Evolutionary conservation across 495 filamentous ascomycete species (phyloP).

Genomic region (Staphylotrichum tortipilum): DNA sequence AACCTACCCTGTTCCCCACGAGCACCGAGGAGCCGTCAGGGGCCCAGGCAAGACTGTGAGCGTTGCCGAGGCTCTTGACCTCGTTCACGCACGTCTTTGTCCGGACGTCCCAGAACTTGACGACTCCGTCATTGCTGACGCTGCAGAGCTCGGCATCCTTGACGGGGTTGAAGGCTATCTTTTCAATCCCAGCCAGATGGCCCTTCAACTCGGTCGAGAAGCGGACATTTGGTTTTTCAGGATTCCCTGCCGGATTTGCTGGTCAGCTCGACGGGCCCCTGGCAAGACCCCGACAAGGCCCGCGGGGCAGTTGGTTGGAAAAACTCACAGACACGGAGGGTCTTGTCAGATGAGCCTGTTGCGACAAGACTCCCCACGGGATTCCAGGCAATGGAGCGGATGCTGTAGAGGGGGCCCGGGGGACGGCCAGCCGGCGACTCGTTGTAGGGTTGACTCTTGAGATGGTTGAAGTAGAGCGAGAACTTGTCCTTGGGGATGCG

Average conservation of each 20-base stretch:
- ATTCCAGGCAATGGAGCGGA: conserved; percentile 81
- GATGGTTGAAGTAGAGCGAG: conserved; percentile 43
- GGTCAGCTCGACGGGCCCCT: background rate
- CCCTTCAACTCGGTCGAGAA: conserved; percentile 83
- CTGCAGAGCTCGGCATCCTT: conserved; percentile 85
- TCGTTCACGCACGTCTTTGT: conserved; percentile 70
- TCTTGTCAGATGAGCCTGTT: conserved; percentile 72
- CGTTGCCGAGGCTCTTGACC: conserved; percentile 71
- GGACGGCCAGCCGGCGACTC: conserved; percentile 34
- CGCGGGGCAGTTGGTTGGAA: background rate
- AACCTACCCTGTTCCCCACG: conserved; percentile 71
- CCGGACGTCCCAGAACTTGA: conserved; percentile 89
- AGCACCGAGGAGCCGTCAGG: conserved; percentile 77
- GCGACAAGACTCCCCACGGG: conserved; percentile 78
- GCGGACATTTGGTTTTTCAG: conserved; percentile 68
- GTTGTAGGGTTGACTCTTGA: conserved; percentile 55
- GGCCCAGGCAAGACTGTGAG: conserved; percentile 76
- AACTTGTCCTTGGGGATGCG: conserved; percentile 55
- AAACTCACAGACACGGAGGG: conserved; percentile 59
- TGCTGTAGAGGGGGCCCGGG: conserved; percentile 22
- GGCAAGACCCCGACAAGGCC: no score
- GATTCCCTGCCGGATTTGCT: conserved; percentile 54
- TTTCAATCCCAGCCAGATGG: conserved; percentile 68
- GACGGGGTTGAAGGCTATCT: conserved; percentile 80
- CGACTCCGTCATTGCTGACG: conserved; percentile 72